Percentiles rank a stretch among this genome's conserved stretches.
These are phyloP conservation scores for Graphilbum ipis-grandicollis DNA, from an alignment of 2,329 filamentous ascomycete species.

Conservation along the genomic window DNA sequence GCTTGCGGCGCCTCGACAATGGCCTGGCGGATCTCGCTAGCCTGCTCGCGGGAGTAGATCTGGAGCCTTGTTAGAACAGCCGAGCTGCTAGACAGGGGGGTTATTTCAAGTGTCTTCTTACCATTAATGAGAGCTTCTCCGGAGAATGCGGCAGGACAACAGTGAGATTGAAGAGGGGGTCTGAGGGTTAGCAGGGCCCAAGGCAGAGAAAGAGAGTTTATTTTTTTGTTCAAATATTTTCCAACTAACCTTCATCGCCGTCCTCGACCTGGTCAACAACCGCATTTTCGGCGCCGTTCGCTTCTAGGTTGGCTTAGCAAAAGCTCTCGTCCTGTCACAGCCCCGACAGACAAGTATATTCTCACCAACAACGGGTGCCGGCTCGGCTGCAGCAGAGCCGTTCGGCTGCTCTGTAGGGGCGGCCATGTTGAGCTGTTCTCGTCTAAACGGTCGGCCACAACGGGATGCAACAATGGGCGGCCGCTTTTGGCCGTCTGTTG, in stretches of 20 bases:
- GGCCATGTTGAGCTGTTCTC: neutral
- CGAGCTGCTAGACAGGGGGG: slow-evolving; percentile 6
- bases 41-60: slow-evolving; percentile 86
- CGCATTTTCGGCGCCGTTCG: slow-evolving; percentile 6
- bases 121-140: slow-evolving; percentile 70
- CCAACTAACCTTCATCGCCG: slow-evolving; percentile 15
- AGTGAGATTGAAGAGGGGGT: slow-evolving; percentile 44
- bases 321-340: too few relatives aligned
- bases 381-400: neutral
- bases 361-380: neutral
- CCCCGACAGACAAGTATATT: too few relatives aligned
- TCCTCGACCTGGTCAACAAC: slow-evolving; percentile 10
- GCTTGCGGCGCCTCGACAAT: slow-evolving; percentile 86
- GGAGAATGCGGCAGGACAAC: slow-evolving; percentile 70
- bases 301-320: slow-evolving; percentile 2
- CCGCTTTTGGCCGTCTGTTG: too few relatives aligned
- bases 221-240: too few relatives aligned
- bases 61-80: slow-evolving; percentile 16
- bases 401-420: neutral
- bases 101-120: slow-evolving; percentile 32
- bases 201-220: too few relatives aligned
- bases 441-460: neutral
- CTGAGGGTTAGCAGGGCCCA: too few relatives aligned
- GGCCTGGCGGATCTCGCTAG: slow-evolving; percentile 92
- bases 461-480: neutral